Evolutionary conservation across 495 filamentous ascomycete species (phyloP).

Genomic region (Saxispiralis lemnorum): DNA sequence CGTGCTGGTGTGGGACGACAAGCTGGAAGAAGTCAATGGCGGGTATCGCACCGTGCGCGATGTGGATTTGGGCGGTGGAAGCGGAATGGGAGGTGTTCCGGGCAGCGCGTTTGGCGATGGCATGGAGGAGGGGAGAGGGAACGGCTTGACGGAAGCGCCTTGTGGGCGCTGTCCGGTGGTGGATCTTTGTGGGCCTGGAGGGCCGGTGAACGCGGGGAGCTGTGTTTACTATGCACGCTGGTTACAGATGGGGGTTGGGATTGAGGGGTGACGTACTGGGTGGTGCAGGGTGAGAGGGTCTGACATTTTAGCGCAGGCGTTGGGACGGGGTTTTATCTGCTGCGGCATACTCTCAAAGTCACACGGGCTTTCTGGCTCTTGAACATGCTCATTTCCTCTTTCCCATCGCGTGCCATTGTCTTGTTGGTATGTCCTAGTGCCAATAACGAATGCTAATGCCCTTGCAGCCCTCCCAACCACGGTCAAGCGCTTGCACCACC

Average conservation of each 20-base stretch:
- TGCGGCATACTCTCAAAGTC: too few species aligned
- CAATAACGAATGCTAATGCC: slow-evolving; percentile 10
- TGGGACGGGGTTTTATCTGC: background rate
- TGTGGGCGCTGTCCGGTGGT: slow-evolving; percentile 93
- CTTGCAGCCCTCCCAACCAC: slow-evolving; percentile 13
- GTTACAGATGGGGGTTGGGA: slow-evolving; percentile 27
- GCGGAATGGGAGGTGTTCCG: slow-evolving; percentile 20
- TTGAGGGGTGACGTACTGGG: background rate
- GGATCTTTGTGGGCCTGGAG: slow-evolving; percentile 70
- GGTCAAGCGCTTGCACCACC: slow-evolving; percentile 20
- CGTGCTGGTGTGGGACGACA: slow-evolving; percentile 69
- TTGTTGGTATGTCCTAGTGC: slow-evolving; percentile 7
- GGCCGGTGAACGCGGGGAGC: slow-evolving; percentile 69
- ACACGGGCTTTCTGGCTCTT: too few species aligned
- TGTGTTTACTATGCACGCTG: slow-evolving; percentile 84
- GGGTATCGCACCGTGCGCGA: slow-evolving; percentile 24
- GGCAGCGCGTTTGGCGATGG: too few species aligned
- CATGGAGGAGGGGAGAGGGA: slow-evolving; percentile 22
- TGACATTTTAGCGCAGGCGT: slow-evolving; percentile 4
- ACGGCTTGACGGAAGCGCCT: slow-evolving; percentile 70
- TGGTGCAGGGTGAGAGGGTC: background rate
- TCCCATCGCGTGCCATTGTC: too few species aligned
- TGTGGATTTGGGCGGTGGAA: slow-evolving; percentile 28
- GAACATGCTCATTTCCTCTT: too few species aligned
- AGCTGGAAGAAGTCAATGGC: slow-evolving; percentile 35